Evolutionary conservation across 2,329 filamentous ascomycete genomes (phyloP).

Genomic region (Colletotrichum costaricense): DNA sequence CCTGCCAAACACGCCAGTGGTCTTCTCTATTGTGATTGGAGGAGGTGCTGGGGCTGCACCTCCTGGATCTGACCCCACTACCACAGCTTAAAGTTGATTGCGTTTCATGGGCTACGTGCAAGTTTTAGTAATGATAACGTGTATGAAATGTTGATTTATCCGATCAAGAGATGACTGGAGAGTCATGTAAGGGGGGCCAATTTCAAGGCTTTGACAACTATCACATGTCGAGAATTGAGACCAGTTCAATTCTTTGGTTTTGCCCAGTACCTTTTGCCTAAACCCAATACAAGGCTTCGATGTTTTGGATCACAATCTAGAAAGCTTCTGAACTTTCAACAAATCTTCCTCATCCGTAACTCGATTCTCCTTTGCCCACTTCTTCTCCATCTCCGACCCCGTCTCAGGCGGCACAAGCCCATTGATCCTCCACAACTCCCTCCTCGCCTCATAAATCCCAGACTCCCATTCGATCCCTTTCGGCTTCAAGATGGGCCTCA

Average conservation of each 20-base stretch:
- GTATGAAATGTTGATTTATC: neutral
- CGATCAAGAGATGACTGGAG: too few relatives aligned
- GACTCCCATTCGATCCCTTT: slow-evolving; percentile 21
- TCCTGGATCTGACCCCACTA: neutral
- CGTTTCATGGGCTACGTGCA: neutral
- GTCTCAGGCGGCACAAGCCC: neutral
- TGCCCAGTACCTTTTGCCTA: too few relatives aligned
- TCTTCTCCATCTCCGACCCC: slow-evolving; percentile 7
- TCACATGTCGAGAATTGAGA: too few relatives aligned
- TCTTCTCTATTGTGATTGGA: neutral
- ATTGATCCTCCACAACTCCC: slow-evolving; percentile 21
- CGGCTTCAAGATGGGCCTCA: slow-evolving; percentile 6
- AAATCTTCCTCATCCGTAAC: slow-evolving; percentile 3
- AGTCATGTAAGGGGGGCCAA: too few relatives aligned
- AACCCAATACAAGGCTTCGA: too few relatives aligned
- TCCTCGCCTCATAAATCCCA: slow-evolving; percentile 18
- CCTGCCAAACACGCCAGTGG: neutral
- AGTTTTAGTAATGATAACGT: neutral
- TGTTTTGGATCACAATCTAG: neutral
- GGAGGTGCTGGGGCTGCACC: neutral
- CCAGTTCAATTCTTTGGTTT: too few relatives aligned
- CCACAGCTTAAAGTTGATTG: neutral
- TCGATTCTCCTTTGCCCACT: neutral
- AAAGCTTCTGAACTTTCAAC: neutral
- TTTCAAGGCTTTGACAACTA: too few relatives aligned